Evolutionary conservation across 108 stramenopile species (phyloP).

Genomic region (Fragilariopsis cylindrus): DNA sequence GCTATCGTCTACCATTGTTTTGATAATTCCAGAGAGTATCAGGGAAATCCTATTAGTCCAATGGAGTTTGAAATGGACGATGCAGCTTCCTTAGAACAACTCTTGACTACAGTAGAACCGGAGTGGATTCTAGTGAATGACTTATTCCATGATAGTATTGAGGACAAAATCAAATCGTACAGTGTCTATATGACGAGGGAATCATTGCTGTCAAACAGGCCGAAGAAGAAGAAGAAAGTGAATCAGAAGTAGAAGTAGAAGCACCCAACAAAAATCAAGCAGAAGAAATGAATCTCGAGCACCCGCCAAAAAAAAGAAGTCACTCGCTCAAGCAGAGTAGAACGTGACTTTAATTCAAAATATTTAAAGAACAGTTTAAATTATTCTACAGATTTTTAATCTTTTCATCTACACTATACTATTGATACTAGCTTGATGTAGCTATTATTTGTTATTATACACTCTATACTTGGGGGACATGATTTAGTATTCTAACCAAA

Average conservation of each 20-base stretch:
- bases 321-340: too few relatives aligned
- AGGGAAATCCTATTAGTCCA: conserved; percentile 85
- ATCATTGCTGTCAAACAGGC: conserved; percentile 53
- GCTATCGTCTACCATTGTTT: conserved; percentile 95
- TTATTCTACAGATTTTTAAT: neutral
- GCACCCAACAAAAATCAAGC: too few relatives aligned
- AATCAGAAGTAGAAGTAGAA: too few relatives aligned
- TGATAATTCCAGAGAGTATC: conserved; percentile 90
- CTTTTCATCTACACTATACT: too few relatives aligned
- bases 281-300: too few relatives aligned
- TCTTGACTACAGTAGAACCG: conserved; percentile 87
- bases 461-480: too few relatives aligned
- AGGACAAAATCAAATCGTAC: conserved; percentile 89
- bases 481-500: conserved; percentile 46
- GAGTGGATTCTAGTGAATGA: conserved; percentile 86
- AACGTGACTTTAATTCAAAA: too few relatives aligned
- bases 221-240: neutral
- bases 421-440: too few relatives aligned
- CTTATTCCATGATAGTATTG: conserved; percentile 86
- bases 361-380: too few relatives aligned
- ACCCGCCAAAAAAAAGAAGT: too few relatives aligned
- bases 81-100: conserved; percentile 91
- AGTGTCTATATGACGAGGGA: conserved; percentile 85
- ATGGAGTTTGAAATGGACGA: conserved; percentile 98
- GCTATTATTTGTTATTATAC: too few relatives aligned